Evolutionary conservation across 2,329 filamentous ascomycete genomes (phyloP).

Genomic region (Penicillium sp.): DNA sequence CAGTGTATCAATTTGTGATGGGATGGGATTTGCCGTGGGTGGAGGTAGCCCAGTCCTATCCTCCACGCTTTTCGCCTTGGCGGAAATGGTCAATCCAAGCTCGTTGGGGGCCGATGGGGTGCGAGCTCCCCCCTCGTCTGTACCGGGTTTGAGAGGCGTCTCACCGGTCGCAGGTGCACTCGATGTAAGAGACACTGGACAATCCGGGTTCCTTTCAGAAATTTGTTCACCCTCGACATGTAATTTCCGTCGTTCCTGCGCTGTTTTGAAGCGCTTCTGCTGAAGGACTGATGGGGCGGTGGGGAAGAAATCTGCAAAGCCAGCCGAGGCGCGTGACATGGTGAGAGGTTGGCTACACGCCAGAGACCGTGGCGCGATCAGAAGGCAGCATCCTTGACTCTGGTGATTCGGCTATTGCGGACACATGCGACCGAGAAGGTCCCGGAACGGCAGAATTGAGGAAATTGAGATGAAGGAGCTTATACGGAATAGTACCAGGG

Average conservation of each 20-base stretch:
- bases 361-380: constrained; percentile 34
- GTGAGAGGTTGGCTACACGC: constrained; percentile 50
- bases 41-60: constrained; percentile 59
- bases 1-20: constrained; percentile 52
- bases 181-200: constrained; percentile 4
- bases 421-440: constrained; percentile 21
- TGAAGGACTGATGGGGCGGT: constrained; percentile 66
- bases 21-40: constrained; percentile 56
- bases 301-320: constrained; percentile 84
- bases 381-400: constrained; percentile 42
- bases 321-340: constrained; percentile 78
- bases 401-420: constrained; percentile 18
- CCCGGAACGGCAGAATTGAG: constrained; percentile 2
- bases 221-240: constrained; percentile 23
- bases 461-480: constrained; percentile 1
- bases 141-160: constrained; percentile 13
- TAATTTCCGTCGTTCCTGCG: constrained; percentile 59
- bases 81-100: constrained; percentile 69
- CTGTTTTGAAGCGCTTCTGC: constrained; percentile 48
- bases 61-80: constrained; percentile 65
- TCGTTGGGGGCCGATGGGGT: constrained; percentile 52
- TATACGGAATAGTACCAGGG: neutral
- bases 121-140: constrained; percentile 15
- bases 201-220: constrained; percentile 7
- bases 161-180: constrained; percentile 14